Conservation (phyloP, 2,329 filamentous ascomycete genomes). For the Penicillium sp. region DNA sequence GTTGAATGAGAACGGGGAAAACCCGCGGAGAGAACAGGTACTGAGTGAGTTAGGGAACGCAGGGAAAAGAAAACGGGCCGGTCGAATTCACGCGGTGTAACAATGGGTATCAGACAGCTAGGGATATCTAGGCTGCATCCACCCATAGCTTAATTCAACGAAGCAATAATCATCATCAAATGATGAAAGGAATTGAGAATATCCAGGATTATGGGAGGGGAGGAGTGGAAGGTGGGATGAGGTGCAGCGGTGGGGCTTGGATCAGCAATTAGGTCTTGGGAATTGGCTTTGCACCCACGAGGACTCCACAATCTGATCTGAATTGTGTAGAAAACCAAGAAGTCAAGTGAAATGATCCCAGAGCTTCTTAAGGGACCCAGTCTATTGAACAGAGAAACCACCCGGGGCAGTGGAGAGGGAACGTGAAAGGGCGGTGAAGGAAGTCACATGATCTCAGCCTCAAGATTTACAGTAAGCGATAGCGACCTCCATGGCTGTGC, state of each 20-base stretch:
- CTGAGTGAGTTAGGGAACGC: background rate
- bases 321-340: constrained; percentile 1
- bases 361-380: constrained; percentile 8
- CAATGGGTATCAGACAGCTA: constrained; percentile 32
- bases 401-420: constrained; percentile 16
- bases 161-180: constrained; percentile 29
- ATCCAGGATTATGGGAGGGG: constrained; percentile 10
- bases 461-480: background rate
- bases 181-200: constrained; percentile 11
- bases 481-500: constrained; percentile 2
- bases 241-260: constrained; percentile 23
- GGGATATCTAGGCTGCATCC: constrained; percentile 31
- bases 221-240: constrained; percentile 24
- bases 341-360: constrained; percentile 11
- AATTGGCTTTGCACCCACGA: constrained; percentile 11
- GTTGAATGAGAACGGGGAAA: constrained; percentile 20
- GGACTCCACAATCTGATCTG: constrained; percentile 15
- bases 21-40: constrained; percentile 13
- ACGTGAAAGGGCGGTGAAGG: constrained; percentile 30
- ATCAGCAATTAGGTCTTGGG: constrained; percentile 15
- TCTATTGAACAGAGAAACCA: constrained; percentile 13
- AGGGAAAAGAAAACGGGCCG: constrained; percentile 16
- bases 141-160: constrained; percentile 34
- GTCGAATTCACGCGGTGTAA: constrained; percentile 18
- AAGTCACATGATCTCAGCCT: constrained; percentile 29